These are phyloP conservation scores for Marchantia paleacea DNA, from an alignment of 225 moss, liverwort and hornwort species.

Conservation along the genomic window DNA sequence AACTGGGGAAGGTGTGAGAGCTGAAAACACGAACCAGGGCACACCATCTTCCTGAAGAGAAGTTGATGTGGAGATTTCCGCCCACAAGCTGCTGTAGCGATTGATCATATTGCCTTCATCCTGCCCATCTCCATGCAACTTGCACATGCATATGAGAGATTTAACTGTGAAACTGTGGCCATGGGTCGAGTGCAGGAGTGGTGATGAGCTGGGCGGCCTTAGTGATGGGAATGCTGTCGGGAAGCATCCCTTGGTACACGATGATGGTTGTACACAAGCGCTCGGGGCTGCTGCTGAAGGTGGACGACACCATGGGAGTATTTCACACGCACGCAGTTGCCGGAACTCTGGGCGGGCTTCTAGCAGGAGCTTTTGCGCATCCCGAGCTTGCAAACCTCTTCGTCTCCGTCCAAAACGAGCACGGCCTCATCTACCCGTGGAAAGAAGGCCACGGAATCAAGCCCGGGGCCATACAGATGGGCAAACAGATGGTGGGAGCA, in stretches of 20 bases:
- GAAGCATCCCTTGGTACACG: slow-evolving; percentile 24
- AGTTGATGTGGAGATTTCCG: too few species aligned
- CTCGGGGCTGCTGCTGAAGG: slow-evolving; percentile 5
- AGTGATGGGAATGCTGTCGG: slow-evolving; percentile 22
- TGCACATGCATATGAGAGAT: too few species aligned
- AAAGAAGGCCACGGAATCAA: not conserved
- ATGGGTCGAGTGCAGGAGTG: not conserved
- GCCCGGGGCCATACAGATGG: not conserved
- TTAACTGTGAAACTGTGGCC: too few species aligned
- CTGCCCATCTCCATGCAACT: too few species aligned
- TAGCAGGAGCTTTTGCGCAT: not conserved
- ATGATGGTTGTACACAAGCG: slow-evolving; percentile 17
- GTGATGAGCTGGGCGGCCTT: not conserved
- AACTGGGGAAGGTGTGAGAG: too few species aligned
- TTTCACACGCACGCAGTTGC: slow-evolving; percentile 13
- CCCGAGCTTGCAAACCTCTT: not conserved
- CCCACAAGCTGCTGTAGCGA: too few species aligned
- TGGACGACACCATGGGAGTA: slow-evolving; percentile 43
- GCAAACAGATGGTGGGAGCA: not conserved
- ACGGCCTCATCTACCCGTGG: not conserved
- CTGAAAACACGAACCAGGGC: too few species aligned
- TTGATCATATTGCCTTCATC: too few species aligned
- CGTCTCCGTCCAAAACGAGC: not conserved
- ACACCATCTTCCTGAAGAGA: too few species aligned
- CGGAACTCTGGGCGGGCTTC: not conserved